Conservation (phyloP, 2,329 filamentous ascomycete species). For the Spiromastix sp. region DNA sequence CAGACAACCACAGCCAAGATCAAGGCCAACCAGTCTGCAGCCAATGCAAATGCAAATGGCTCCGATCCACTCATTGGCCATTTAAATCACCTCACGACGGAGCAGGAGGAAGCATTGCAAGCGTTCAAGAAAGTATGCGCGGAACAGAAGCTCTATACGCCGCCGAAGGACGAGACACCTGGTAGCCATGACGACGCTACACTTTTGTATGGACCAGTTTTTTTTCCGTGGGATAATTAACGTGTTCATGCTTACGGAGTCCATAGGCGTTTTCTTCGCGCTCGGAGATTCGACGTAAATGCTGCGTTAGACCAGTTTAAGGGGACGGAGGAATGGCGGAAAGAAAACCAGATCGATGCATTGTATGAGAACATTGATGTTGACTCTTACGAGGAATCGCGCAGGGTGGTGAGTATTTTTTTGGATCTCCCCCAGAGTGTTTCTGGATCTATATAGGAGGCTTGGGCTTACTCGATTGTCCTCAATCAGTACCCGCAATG, state of each 20-base stretch:
- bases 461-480: too few relatives aligned
- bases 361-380: conserved; percentile 82
- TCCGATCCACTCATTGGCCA: conserved; percentile 46
- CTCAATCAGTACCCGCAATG: conserved; percentile 72
- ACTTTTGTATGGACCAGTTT: conserved; percentile 30
- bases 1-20: too few relatives aligned
- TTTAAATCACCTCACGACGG: conserved; percentile 60
- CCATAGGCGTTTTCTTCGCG: conserved; percentile 69
- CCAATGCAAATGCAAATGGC: not conserved
- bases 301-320: conserved; percentile 78
- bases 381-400: conserved; percentile 68
- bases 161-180: conserved; percentile 20
- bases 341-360: conserved; percentile 63
- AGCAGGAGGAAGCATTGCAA: conserved; percentile 56
- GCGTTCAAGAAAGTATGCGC: conserved; percentile 62
- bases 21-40: conserved; percentile 2
- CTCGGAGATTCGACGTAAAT: conserved; percentile 65
- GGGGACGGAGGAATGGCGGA: conserved; percentile 80
- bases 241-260: not conserved
- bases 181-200: conserved; percentile 39
- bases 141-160: conserved; percentile 47
- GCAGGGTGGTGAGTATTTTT: conserved; percentile 50
- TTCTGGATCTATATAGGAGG: not conserved
- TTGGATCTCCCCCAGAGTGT: not conserved
- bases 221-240: conserved; percentile 1